Evolutionary conservation across 345 rosid genomes (phyloP), one percentile per base, ranked within the genome.

Genomic region (Citrus cavaleriei): DNA sequence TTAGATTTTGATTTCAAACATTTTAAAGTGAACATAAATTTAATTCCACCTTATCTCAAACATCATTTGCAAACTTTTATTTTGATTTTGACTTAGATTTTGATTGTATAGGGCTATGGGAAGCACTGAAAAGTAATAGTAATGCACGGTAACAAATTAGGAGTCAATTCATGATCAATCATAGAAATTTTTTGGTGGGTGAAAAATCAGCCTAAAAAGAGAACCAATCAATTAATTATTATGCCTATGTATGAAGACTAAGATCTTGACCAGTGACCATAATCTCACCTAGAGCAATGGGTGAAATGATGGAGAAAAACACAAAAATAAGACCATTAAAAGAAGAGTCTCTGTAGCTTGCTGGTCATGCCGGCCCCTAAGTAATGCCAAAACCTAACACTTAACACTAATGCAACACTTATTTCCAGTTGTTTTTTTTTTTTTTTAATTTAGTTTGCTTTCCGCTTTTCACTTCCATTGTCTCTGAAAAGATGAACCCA

Each of bases 401-500:
- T 37, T 7, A 37, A 37, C 68, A 10, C 68, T 28, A 18, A 65
- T 22, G 32, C 28, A 74, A 49, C 70, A 46, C 78, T 49, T 75
- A 5, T 51, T 25, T 14, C 16, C 51, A 42, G 57, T 14, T 10
- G 1, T 30, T 42, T 38, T 16, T 35, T 35, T 34, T 34, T 5
- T 35, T 35, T 35, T 35, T 5, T 0, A 32, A 25, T 30, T 63
- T 46, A 18, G 5, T 42, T 30, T 38, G 22, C 30, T 35, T 59
- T 74, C n/a, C 24, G 10, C 28, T 4, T 32, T 35, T 58, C 63
- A 27, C 62, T 58, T 58, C 40, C 69, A 62, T 19, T 46, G 65
- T 72, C 77, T 76, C 83, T 85, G 16, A 81, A 87, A 85, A 85
- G 86, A 73, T 37, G 85, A 85, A 85, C 81, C 86, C 84, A 55